Conservation (phyloP, 768 basidiomycete species). For the Candolleomyces aberdarensis region DNA sequence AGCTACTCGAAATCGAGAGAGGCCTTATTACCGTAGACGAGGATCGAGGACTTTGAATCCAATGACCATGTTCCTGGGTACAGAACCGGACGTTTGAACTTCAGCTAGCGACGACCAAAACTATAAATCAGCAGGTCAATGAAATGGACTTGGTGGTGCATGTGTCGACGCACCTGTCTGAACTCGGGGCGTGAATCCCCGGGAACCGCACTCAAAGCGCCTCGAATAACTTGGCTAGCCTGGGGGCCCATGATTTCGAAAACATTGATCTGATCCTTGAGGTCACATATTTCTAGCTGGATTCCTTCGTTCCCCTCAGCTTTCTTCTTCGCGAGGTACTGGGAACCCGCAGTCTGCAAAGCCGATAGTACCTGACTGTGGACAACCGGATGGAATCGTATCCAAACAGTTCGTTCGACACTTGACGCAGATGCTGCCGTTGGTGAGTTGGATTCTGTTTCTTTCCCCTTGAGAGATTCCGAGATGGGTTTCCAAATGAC, state of each 20-base stretch:
- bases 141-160: background rate
- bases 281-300: constrained; percentile 65
- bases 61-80: constrained; percentile 73
- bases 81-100: constrained; percentile 59
- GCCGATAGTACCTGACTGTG: constrained; percentile 54
- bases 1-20: background rate
- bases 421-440: constrained; percentile 20
- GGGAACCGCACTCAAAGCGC: constrained; percentile 50
- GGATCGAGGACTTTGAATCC: constrained; percentile 86
- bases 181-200: constrained; percentile 54
- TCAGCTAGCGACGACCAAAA: constrained; percentile 65
- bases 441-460: constrained; percentile 1
- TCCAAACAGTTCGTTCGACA: constrained; percentile 48
- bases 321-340: constrained; percentile 23
- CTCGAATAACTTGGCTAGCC: constrained; percentile 69
- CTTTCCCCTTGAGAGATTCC: constrained; percentile 13
- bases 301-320: constrained; percentile 17
- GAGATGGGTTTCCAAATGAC: constrained; percentile 68
- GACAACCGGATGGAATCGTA: constrained; percentile 75
- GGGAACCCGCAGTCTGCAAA: constrained; percentile 50
- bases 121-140: constrained; percentile 28
- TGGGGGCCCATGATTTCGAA: constrained; percentile 93
- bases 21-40: constrained; percentile 62
- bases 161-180: constrained; percentile 41
- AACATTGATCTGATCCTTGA: constrained; percentile 67